Base-by-base conservation (phyloP, 2,329 filamentous ascomycete species). In the Amauroascus niger region DNA sequence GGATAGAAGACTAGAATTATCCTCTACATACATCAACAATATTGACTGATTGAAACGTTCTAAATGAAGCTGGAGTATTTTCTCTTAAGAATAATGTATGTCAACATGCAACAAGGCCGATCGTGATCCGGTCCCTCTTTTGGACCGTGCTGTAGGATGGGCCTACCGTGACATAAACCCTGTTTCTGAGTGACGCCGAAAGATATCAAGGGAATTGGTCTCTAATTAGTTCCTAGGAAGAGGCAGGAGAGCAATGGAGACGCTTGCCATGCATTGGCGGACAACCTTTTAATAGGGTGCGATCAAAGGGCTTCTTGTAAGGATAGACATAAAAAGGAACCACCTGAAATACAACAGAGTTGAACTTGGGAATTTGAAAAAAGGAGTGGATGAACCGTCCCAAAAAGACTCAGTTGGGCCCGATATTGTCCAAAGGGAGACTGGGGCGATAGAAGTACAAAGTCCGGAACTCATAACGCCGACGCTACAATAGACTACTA, bases 1-100 rank as follows among this genome's bases (percentile, higher is more conserved):
- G 86, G 0, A 82, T 89, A 60, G 79, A 80, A 6, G 52, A 54
- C 32, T 57, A 16, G 40, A 40, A 9, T 16, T 35, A 24, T n/a
- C 8, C 16, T 24, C 18, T n/a, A 41, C 8, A 2, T 41, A 20
- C 11, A 18, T n/a, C n/a, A n/a, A n/a, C n/a, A 16, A 7, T 5
- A 16, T 39, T 39, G 35, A 41, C 20, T 41, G 20, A 7, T n/a
- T 41, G 20, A 41, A 41, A n/a, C 39, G 20, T 41, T 41, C 5
- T n/a, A 13, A 41, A 24, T 14, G 8, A 8, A 41, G 11, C 7
- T n/a, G 16, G 13, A 13, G 2, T 13, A 24, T 24, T 41, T 6
- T 9, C 5, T 13, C 14, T 43, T 30, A 44, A 20, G 24, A 44
- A 44, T 28, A 44, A 28, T 28, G 22, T 26, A 43, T 44, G 28